A percentile compares a stretch with the other conserved stretches of the same genome.
Evolutionary conservation across 441 rosid genomes (phyloP).

Genomic region (Daphne laureola): DNA sequence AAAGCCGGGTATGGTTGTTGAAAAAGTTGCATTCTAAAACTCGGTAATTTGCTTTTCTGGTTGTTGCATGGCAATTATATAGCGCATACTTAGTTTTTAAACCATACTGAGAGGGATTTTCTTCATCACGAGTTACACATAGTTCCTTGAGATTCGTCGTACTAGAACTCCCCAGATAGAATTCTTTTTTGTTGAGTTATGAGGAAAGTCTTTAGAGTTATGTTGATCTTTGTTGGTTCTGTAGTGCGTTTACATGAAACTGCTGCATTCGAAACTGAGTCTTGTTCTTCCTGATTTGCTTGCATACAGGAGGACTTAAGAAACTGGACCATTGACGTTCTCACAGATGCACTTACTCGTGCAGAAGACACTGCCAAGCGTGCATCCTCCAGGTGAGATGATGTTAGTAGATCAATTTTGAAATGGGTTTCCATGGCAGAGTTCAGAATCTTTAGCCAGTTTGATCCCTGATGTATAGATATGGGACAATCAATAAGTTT

Average conservation of each 20-base stretch:
- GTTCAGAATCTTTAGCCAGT: neutral
- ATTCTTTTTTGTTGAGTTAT: neutral
- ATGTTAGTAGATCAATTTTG: constrained; percentile 1
- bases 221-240: neutral
- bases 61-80: too few relatives aligned
- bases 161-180: neutral
- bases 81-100: too few relatives aligned
- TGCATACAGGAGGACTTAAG: constrained; percentile 64
- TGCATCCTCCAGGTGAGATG: constrained; percentile 26
- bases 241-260: neutral
- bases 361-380: constrained; percentile 61
- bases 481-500: too few relatives aligned
- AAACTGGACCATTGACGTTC: constrained; percentile 88
- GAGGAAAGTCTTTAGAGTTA: neutral
- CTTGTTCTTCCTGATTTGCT: neutral
- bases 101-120: neutral
- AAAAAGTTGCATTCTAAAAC: too few relatives aligned
- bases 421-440: neutral
- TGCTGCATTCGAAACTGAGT: neutral
- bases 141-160: neutral
- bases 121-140: constrained; percentile 3
- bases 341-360: constrained; percentile 65
- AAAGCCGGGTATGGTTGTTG: too few relatives aligned
- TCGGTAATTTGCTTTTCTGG: too few relatives aligned
- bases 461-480: constrained; percentile 7